These are phyloP conservation scores for Eremomyces bilateralis DNA, from an alignment of 495 filamentous ascomycete genomes.

Conservation along the genomic window DNA sequence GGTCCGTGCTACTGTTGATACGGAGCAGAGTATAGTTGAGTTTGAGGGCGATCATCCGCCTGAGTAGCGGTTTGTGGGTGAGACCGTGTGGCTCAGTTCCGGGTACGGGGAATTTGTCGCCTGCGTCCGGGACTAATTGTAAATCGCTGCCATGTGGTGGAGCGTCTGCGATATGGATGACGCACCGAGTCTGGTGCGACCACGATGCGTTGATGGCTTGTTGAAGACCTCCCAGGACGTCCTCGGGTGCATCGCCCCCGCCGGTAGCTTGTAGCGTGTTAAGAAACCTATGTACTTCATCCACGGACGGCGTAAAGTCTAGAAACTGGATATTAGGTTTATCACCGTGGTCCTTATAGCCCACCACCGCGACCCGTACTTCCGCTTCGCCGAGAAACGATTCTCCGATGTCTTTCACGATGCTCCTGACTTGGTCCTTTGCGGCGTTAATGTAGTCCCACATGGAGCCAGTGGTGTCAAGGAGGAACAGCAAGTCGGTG, in stretches of 20 bases:
- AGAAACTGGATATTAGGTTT: conserved; percentile 16
- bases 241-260: too few species aligned
- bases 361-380: conserved; percentile 18
- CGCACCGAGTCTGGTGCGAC: too few species aligned
- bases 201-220: too few species aligned
- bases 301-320: conserved; percentile 16
- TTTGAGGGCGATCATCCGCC: conserved; percentile 12
- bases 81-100: conserved; percentile 19
- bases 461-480: conserved; percentile 22
- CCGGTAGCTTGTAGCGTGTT: too few species aligned
- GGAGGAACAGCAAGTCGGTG: conserved; percentile 21
- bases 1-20: conserved; percentile 14
- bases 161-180: too few species aligned
- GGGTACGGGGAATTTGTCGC: too few species aligned
- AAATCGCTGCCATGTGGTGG: too few species aligned
- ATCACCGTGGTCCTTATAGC: conserved; percentile 20
- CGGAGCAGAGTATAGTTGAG: conserved; percentile 21
- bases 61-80: conserved; percentile 12
- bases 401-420: conserved; percentile 16
- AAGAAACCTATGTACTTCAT: too few species aligned
- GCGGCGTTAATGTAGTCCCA: conserved; percentile 14
- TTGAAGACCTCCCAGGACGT: too few species aligned
- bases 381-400: conserved; percentile 16
- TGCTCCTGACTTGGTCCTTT: conserved; percentile 18
- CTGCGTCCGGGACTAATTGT: too few species aligned